These are phyloP conservation scores for Globomyces pollinis-pini DNA, from an alignment of 192 early-diverging fungal species.

Conservation along the genomic window DNA sequence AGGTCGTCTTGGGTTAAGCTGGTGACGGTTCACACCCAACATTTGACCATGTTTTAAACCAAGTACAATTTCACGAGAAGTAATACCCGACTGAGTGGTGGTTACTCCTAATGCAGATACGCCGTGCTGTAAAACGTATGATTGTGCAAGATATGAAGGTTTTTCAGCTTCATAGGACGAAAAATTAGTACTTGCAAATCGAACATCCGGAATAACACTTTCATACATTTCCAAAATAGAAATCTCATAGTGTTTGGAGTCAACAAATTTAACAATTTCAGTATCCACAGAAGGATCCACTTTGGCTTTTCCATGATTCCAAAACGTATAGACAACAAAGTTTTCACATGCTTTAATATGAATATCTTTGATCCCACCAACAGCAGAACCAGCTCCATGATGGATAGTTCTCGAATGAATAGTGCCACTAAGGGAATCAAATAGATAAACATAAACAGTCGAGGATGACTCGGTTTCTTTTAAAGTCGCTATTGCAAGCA, in stretches of 20 bases:
- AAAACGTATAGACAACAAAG: conserved; percentile 81
- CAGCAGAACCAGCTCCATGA: conserved; percentile 33
- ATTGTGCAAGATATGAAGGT: conserved; percentile 65
- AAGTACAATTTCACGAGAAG: conserved; percentile 73
- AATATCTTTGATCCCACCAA: conserved; percentile 59
- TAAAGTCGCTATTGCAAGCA: conserved; percentile 66
- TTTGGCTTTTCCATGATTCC: conserved; percentile 71
- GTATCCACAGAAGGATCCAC: conserved; percentile 6
- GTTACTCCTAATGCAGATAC: conserved; percentile 79
- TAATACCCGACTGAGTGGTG: conserved; percentile 74
- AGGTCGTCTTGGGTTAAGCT: conserved; percentile 83
- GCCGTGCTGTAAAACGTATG: conserved; percentile 69
- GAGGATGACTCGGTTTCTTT: conserved; percentile 19
- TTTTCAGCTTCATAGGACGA: conserved; percentile 63
- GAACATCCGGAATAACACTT: conserved; percentile 55
- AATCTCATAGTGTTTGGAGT: conserved; percentile 62
- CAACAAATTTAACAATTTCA: not conserved
- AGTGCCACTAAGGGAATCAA: conserved; percentile 83
- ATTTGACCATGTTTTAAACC: conserved; percentile 49
- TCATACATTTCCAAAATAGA: conserved; percentile 87
- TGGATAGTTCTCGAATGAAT: conserved; percentile 68
- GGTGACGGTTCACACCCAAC: conserved; percentile 58
- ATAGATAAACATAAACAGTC: conserved; percentile 62
- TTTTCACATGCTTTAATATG: conserved; percentile 65
- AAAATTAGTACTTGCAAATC: conserved; percentile 56